Conservation (phyloP, 2,329 filamentous ascomycete species). For the Botrytis medusae region DNA sequence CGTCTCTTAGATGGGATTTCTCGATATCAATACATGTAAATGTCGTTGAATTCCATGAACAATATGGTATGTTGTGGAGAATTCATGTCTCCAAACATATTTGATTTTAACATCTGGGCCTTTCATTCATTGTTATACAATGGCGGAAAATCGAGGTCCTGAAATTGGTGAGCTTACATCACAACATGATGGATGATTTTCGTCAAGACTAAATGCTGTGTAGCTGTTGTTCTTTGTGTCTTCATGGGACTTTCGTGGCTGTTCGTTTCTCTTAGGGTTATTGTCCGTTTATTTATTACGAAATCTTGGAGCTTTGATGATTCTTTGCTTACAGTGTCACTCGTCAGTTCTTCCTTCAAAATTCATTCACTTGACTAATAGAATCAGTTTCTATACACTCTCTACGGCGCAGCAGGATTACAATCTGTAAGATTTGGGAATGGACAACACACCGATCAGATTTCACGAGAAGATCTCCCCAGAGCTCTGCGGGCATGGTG, state of each 20-base stretch:
- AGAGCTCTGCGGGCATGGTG: constrained; percentile 45
- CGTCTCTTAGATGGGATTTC: background rate
- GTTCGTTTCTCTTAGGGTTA: constrained; percentile 31
- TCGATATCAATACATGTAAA: background rate
- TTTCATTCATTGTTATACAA: background rate
- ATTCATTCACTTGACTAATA: constrained; percentile 2
- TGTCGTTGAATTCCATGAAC: background rate
- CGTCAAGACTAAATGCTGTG: constrained; percentile 14
- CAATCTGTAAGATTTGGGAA: constrained; percentile 29
- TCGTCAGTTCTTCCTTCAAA: constrained; percentile 25
- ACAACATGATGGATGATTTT: background rate
- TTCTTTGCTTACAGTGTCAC: constrained; percentile 27
- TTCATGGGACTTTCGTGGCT: constrained; percentile 32
- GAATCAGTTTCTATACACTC: constrained; percentile 29
- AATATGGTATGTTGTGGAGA: background rate
- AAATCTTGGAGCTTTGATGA: constrained; percentile 35
- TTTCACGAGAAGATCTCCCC: constrained; percentile 25
- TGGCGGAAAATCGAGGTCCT: constrained; percentile 12
- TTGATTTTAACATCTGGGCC: background rate
- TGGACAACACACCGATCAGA: constrained; percentile 27
- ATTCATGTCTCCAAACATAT: background rate
- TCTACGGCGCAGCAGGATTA: constrained; percentile 26
- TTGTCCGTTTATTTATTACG: constrained; percentile 31
- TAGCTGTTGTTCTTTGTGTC: constrained; percentile 28
- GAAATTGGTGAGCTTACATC: background rate